Base-by-base conservation (phyloP, 177 flowering plant genomes). In the Telopea speciosissima region DNA sequence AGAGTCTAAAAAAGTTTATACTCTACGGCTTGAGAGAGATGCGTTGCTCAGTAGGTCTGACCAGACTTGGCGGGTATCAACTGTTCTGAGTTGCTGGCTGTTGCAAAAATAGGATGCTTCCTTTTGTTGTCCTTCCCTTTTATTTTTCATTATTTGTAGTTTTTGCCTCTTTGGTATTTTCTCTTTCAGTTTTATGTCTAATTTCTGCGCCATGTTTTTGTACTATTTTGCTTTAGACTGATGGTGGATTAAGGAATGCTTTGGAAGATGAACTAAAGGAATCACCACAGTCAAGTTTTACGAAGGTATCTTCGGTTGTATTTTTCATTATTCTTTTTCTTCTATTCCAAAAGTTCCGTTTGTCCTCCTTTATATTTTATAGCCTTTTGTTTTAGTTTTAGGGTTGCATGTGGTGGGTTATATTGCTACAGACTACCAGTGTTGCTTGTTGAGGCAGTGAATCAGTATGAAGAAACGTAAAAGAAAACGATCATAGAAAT, bases 201-300 rank as follows among this genome's bases (percentile, higher is more conserved):
- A n/a, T 56, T 42, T 36, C 26, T 17, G n/a, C 13, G 22, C 24
- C 61, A 17, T 72, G 28, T 42, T 40, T 28, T 21, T 33, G 22
- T 60, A 4, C 66, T 62, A 33, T 21, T 69, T 67, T 62, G 8
- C 65, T 79, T 77, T 74, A 92, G 96, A 83, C 92, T 44, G 75
- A 73, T 74, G 97, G 97, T 54, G 85, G 92, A 44, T 74, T 88
- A 5, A 82, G 89, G 82, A 78, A 79, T 73, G 88, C 89, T 14
- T 71, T 66, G 17, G 74, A 79, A 60, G 81, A 79, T 24, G 97
- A 91, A 78, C 70, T 75, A 16, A 28, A 45, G 25, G 64, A 54
- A 25, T 77, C 92, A n/a, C 87, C 89, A 49, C 88, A 89, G 67
- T 87, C 90, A 63, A 90, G 92, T 73, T 92, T 89, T 70, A 90